These are phyloP conservation scores for Neophaeococcomyces mojaviensis DNA, from an alignment of 2,329 filamentous ascomycete species.

Conservation along the genomic window DNA sequence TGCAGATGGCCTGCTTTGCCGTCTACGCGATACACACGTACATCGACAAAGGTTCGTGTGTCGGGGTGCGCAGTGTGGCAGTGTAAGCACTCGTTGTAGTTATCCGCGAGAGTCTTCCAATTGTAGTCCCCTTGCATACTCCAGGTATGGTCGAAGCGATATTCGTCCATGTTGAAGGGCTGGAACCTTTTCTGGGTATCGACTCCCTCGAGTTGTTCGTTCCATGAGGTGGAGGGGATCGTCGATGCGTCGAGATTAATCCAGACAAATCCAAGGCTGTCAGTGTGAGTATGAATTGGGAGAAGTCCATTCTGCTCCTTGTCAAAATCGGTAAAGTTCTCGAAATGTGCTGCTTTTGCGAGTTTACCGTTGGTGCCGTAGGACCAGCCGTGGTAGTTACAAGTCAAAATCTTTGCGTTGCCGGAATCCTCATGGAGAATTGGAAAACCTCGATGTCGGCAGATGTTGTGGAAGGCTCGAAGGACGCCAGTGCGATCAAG, in stretches of 20 bases:
- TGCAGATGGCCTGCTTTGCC: too few species aligned
- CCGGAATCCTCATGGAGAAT: constrained; percentile 34
- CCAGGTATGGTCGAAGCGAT: constrained; percentile 51
- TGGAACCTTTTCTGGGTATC: constrained; percentile 41
- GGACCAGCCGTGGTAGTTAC: constrained; percentile 54
- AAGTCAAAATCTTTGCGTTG: constrained; percentile 35
- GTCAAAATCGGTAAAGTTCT: constrained; percentile 50
- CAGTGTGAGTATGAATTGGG: constrained; percentile 1
- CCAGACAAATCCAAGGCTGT: constrained; percentile 43
- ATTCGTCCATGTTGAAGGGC: constrained; percentile 46
- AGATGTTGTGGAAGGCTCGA: constrained; percentile 56
- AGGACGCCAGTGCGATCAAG: constrained; percentile 45
- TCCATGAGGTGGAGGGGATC: constrained; percentile 40
- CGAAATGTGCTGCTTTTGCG: constrained; percentile 52
- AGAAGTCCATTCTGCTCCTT: constrained; percentile 49
- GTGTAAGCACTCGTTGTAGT: constrained; percentile 47
- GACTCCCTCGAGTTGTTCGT: constrained; percentile 44
- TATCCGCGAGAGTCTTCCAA: constrained; percentile 56
- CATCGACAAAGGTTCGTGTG: too few species aligned
- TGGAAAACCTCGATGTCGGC: constrained; percentile 50
- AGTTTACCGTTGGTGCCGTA: constrained; percentile 51
- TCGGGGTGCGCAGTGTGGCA: too few species aligned
- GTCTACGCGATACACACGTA: too few species aligned
- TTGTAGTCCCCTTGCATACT: constrained; percentile 51
- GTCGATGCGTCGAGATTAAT: constrained; percentile 45